A percentile compares a stretch with the other conserved stretches of the same genome.
phyloP scores from a whole-genome alignment of 139 green algal species.

The Coccomyxa sp. region DNA sequence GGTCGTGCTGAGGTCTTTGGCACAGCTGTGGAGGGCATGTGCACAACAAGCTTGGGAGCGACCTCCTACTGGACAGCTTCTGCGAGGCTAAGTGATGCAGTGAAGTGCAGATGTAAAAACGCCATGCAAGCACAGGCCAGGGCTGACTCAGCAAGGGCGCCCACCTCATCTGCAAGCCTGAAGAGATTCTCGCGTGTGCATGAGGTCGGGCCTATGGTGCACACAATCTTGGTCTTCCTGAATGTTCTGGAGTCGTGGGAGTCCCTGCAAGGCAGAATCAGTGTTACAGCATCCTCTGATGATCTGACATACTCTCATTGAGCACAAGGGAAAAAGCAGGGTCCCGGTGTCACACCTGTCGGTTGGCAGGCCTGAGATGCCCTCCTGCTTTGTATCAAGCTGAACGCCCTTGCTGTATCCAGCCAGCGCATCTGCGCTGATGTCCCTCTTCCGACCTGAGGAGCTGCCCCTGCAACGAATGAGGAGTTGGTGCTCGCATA shows the following conservation, averaged over 20 bases:
- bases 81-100: too few relatives aligned
- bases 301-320: not conserved
- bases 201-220: slow-evolving; percentile 72
- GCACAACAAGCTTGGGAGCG: too few relatives aligned
- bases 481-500: too few relatives aligned
- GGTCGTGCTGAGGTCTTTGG: too few relatives aligned
- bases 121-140: too few relatives aligned
- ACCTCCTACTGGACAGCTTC: too few relatives aligned
- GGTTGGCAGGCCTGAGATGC: not conserved
- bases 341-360: not conserved
- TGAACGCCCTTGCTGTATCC: slow-evolving; percentile 3
- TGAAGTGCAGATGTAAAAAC: too few relatives aligned
- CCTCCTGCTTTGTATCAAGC: not conserved
- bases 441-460: not conserved
- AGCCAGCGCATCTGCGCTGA: not conserved
- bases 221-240: slow-evolving; percentile 52
- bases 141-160: too few relatives aligned
- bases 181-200: slow-evolving; percentile 55
- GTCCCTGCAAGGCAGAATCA: not conserved
- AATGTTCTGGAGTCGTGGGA: not conserved
- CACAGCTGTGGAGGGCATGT: too few relatives aligned
- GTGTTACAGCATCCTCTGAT: not conserved
- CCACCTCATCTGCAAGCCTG: slow-evolving; percentile 49
- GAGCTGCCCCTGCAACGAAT: too few relatives aligned
- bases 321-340: not conserved